Conservation (phyloP, 192 early-diverging fungal genomes). For the Helicostylum pulchrum region DNA sequence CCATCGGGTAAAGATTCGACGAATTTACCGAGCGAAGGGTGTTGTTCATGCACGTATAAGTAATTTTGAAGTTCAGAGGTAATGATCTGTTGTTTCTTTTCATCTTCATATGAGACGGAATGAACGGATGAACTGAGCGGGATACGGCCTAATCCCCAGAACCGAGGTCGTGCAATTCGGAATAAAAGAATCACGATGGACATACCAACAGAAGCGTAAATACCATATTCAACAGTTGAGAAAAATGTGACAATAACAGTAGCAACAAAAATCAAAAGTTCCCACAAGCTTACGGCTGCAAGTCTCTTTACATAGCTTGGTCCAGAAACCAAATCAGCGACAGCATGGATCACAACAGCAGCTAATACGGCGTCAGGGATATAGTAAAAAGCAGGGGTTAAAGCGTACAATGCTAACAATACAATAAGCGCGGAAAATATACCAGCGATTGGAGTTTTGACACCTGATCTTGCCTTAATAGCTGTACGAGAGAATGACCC, state of each 20-base stretch:
- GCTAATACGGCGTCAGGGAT: conserved; percentile 80
- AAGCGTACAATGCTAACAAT: conserved; percentile 74
- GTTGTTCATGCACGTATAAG: conserved; percentile 24
- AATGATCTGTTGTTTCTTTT: neutral
- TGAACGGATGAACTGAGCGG: conserved; percentile 7
- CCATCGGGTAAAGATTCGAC: conserved; percentile 48
- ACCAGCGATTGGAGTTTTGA: conserved; percentile 78
- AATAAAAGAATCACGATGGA: conserved; percentile 73
- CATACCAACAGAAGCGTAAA: conserved; percentile 72
- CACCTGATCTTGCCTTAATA: conserved; percentile 88
- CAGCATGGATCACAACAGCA: conserved; percentile 87
- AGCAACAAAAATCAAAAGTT: conserved; percentile 53
- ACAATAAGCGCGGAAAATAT: conserved; percentile 80
- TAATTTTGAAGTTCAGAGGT: conserved; percentile 21
- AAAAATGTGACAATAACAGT: conserved; percentile 63
- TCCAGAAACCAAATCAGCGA: conserved; percentile 73
- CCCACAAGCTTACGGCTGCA: conserved; percentile 51
- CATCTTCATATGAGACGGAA: neutral
- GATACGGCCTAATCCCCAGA: conserved; percentile 48
- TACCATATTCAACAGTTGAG: conserved; percentile 61
- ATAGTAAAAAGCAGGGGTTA: conserved; percentile 85
- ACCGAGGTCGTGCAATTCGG: conserved; percentile 74
- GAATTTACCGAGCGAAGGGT: conserved; percentile 30
- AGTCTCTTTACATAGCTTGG: conserved; percentile 59
- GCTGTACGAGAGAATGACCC: conserved; percentile 95